phyloP scores from a whole-genome alignment of 2,329 filamentous ascomycete species.

The Fusarium praegraminearum region DNA sequence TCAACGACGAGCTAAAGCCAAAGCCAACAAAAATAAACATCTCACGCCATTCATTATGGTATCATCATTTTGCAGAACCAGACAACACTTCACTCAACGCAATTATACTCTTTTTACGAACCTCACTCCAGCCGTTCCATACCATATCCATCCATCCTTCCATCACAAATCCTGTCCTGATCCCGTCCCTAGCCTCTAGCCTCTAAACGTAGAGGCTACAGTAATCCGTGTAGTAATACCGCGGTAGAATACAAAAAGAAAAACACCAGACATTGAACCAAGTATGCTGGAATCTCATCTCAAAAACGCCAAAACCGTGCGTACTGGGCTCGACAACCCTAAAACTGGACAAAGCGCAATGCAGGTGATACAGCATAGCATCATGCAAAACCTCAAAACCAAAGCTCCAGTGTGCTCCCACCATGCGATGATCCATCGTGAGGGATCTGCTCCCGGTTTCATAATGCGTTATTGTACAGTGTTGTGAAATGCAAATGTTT shows the following conservation, averaged over 20 bases:
- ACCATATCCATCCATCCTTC: slow-evolving; percentile 17
- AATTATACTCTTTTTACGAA: slow-evolving; percentile 41
- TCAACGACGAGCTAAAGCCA: slow-evolving; percentile 6
- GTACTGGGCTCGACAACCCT: slow-evolving; percentile 20
- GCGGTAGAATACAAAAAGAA: slow-evolving; percentile 38
- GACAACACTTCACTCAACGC: slow-evolving; percentile 29
- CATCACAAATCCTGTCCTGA: slow-evolving; percentile 18
- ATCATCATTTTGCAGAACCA: slow-evolving; percentile 9
- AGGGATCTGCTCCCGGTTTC: slow-evolving; percentile 39
- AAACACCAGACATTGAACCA: slow-evolving; percentile 36
- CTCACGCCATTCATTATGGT: slow-evolving; percentile 10
- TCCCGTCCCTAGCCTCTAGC: slow-evolving; percentile 25
- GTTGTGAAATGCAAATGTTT: slow-evolving; percentile 31
- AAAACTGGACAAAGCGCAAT: slow-evolving; percentile 22
- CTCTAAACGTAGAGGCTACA: slow-evolving; percentile 22
- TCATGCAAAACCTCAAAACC: slow-evolving; percentile 39
- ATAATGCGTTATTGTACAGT: slow-evolving; percentile 49
- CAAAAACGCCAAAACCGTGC: slow-evolving; percentile 41
- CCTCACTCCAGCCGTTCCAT: slow-evolving; percentile 42
- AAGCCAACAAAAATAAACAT: neutral
- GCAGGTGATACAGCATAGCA: slow-evolving; percentile 33
- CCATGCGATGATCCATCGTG: slow-evolving; percentile 38
- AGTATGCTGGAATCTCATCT: slow-evolving; percentile 31
- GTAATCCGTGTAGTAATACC: slow-evolving; percentile 34
- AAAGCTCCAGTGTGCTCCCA: slow-evolving; percentile 43